phyloP scores from a whole-genome alignment of 2,329 filamentous ascomycete species.

The Sphaerulina vaccinii region DNA sequence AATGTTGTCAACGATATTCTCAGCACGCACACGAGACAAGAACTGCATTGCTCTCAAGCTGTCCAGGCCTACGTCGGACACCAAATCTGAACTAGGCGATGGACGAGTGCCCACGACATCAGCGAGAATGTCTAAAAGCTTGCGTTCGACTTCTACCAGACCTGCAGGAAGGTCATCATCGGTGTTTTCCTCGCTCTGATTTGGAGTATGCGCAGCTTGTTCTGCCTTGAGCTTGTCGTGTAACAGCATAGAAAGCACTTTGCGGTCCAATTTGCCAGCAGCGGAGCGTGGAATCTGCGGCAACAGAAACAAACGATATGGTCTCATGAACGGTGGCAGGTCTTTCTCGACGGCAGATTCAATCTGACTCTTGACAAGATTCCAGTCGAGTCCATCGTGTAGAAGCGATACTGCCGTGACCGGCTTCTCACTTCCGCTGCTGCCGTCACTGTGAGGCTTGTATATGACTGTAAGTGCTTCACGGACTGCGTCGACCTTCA shows the following conservation, averaged over 20 bases:
- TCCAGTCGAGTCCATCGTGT: background rate
- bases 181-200: background rate
- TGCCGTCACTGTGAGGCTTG: background rate
- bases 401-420: background rate
- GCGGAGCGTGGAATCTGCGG: background rate
- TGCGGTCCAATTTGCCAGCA: background rate
- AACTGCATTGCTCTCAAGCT: slow-evolving; percentile 12
- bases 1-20: background rate
- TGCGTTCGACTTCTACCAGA: background rate
- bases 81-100: background rate
- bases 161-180: background rate
- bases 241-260: background rate
- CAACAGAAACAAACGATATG: slow-evolving; percentile 1
- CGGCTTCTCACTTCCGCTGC: background rate
- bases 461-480: background rate
- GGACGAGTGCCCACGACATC: background rate
- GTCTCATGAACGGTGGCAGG: slow-evolving; percentile 5
- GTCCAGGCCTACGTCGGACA: slow-evolving; percentile 1
- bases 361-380: background rate
- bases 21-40: slow-evolving; percentile 3
- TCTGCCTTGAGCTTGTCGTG: background rate
- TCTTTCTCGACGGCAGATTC: slow-evolving; percentile 1
- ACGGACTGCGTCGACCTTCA: background rate
- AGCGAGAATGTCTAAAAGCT: background rate
- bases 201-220: background rate